These are phyloP conservation scores for Patellifolia procumbens DNA, from an alignment of 179 eudicot genomes.

Conservation along the genomic window DNA sequence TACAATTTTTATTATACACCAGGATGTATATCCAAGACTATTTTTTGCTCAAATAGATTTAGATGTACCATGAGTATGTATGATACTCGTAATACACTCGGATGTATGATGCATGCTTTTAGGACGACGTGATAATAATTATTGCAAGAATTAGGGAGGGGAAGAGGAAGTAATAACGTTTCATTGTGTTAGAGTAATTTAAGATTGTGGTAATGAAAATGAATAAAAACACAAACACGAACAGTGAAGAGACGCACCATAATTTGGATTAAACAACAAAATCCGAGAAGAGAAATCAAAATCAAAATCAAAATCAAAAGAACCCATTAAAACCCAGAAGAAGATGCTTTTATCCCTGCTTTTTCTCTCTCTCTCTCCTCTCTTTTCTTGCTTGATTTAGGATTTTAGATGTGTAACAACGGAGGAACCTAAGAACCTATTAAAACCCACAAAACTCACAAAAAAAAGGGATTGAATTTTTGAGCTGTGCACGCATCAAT, in stretches of 20 bases:
- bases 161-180: too few relatives aligned
- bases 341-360: constrained; percentile 34
- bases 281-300: background rate
- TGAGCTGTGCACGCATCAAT: background rate
- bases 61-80: too few relatives aligned
- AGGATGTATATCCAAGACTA: too few relatives aligned
- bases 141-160: too few relatives aligned
- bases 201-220: background rate
- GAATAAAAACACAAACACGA: background rate
- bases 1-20: too few relatives aligned
- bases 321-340: constrained; percentile 36
- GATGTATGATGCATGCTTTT: too few relatives aligned
- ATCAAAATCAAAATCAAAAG: too few relatives aligned
- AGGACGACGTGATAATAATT: too few relatives aligned
- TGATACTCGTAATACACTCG: too few relatives aligned
- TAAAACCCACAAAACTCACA: constrained; percentile 9
- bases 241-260: constrained; percentile 18
- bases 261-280: constrained; percentile 22
- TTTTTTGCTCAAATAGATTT: too few relatives aligned
- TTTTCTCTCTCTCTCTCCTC: constrained; percentile 19
- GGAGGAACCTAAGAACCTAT: too few relatives aligned
- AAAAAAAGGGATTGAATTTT: constrained; percentile 3
- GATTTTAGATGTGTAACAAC: constrained; percentile 31
- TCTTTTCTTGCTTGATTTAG: constrained; percentile 20
- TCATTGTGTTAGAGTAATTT: too few relatives aligned